Percentiles rank a stretch among this genome's conserved stretches.
Evolutionary conservation across 495 filamentous ascomycete species (phyloP).

Genomic region (Neurospora sp.): DNA sequence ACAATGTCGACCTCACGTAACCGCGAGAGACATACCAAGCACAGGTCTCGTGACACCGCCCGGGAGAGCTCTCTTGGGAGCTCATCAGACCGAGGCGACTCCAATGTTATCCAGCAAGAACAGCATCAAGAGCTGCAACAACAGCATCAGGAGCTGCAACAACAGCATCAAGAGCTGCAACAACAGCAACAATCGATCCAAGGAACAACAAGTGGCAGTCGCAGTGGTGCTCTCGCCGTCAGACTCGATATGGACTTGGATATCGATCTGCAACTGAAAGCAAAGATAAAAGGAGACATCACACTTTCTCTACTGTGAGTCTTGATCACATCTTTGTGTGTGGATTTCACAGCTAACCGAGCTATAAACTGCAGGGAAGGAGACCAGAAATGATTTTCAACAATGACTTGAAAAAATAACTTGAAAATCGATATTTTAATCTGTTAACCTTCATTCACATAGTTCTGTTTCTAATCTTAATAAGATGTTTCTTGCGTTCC

Average conservation of each 20-base stretch:
- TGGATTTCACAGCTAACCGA: neutral
- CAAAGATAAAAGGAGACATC: constrained; percentile 19
- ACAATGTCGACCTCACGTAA: neutral
- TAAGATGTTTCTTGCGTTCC: neutral
- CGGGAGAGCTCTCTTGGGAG: neutral
- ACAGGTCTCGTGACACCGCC: neutral
- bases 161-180: neutral
- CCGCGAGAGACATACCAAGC: neutral
- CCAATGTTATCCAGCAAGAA: neutral
- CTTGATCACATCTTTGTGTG: neutral
- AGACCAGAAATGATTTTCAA: neutral
- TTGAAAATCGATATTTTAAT: neutral
- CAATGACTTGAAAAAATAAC: neutral
- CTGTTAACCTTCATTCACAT: neutral
- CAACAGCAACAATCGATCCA: neutral
- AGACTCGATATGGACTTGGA: constrained; percentile 21
- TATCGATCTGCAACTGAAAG: constrained; percentile 20
- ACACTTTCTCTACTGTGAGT: constrained; percentile 18
- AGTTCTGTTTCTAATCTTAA: neutral
- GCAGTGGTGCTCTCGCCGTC: constrained; percentile 15
- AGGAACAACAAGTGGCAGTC: neutral
- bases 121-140: neutral
- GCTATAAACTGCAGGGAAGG: neutral
- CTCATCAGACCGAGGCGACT: neutral
- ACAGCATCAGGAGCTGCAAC: neutral